Base-by-base conservation (phyloP, 2,329 filamentous ascomycete genomes). In the Botrytis fabae region DNA sequence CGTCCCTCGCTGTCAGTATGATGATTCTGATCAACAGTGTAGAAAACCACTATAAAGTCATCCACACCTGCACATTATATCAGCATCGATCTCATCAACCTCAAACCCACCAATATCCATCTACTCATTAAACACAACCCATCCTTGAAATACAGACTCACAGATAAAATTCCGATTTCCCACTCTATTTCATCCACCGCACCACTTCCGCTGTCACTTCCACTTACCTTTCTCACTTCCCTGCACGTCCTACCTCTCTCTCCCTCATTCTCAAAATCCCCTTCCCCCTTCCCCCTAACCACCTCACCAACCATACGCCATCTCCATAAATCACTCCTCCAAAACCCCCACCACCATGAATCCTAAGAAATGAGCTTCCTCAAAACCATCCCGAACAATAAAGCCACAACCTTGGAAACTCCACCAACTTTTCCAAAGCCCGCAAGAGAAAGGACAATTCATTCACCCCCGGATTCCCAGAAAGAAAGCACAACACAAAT, bases 321-420 rank as follows among this genome's bases (percentile, higher is more conserved):
- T 4, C 51, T 25, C 3, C 54, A 18, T 28, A 28, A n/a, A 2
- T 6, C 28, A 28, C 28, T 28, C 28, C 28, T 28, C 28, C 28
- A 28, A 28, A 28, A 28, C 28, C 28, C 8, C 28, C 16, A 59
- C 9, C 18, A 12, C 0, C 22, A 25, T 25, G 0, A 9, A 12
- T 14, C 12, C 4, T 14, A 25, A 12, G 22, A 25, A 12, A 5
- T 25, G 9, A 10, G 12, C 22, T 25, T 51, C 5, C 48, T n/a
- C 0, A n/a, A 16, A 7, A 2, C 2, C 4, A 59, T 1, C 28
- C 54, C 0, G 20, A 1, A n/a, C 10, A 51, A 5, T 10, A 51
- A n/a, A 14, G 8, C 28, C 51, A 28, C n/a, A 54, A 5, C n/a
- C 18, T 54, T 5, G 8, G 28, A 2, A 54, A 8, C 14, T 1